Conservation (phyloP, 2,329 filamentous ascomycete species). For the Ceratocystis cacaofunesta region DNA sequence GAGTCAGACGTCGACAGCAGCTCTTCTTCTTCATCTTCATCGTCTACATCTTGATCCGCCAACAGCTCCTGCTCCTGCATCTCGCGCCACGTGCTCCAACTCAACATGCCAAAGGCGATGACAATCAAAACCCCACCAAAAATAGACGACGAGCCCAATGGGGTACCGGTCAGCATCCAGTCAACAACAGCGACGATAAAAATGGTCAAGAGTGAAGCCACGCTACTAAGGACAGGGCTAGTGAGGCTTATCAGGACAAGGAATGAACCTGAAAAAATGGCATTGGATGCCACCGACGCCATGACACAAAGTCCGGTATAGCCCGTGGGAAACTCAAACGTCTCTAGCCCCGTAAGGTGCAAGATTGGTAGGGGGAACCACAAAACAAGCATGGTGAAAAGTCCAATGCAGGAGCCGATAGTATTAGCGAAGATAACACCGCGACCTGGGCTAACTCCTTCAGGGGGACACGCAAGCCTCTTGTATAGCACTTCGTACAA, state of each 20-base stretch:
- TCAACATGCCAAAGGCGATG: slow-evolving; percentile 70
- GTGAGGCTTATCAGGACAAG: slow-evolving; percentile 86
- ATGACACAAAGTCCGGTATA: slow-evolving; percentile 65
- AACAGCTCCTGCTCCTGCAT: slow-evolving; percentile 70
- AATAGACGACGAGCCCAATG: slow-evolving; percentile 60
- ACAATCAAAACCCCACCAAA: slow-evolving; percentile 78
- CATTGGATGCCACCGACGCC: slow-evolving; percentile 73
- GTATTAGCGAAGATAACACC: slow-evolving; percentile 93
- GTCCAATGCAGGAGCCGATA: slow-evolving; percentile 74
- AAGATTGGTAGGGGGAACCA: slow-evolving; percentile 86
- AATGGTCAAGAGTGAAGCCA: slow-evolving; percentile 87
- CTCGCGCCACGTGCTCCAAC: slow-evolving; percentile 84
- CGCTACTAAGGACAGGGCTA: slow-evolving; percentile 78
- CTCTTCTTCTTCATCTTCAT: slow-evolving; percentile 19
- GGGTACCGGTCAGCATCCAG: slow-evolving; percentile 67
- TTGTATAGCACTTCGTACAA: slow-evolving; percentile 98
- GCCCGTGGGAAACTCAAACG: slow-evolving; percentile 66
- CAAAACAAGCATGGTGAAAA: slow-evolving; percentile 71
- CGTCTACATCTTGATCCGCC: slow-evolving; percentile 36
- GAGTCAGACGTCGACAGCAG: slow-evolving; percentile 11
- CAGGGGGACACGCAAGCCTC: slow-evolving; percentile 78
- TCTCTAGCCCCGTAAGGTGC: slow-evolving; percentile 63
- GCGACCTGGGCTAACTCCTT: slow-evolving; percentile 69
- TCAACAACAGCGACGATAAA: slow-evolving; percentile 91
- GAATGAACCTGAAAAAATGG: slow-evolving; percentile 83